These are phyloP conservation scores for Xylariomycetidae sp. DNA, from an alignment of 2,329 filamentous ascomycete genomes.

Conservation along the genomic window DNA sequence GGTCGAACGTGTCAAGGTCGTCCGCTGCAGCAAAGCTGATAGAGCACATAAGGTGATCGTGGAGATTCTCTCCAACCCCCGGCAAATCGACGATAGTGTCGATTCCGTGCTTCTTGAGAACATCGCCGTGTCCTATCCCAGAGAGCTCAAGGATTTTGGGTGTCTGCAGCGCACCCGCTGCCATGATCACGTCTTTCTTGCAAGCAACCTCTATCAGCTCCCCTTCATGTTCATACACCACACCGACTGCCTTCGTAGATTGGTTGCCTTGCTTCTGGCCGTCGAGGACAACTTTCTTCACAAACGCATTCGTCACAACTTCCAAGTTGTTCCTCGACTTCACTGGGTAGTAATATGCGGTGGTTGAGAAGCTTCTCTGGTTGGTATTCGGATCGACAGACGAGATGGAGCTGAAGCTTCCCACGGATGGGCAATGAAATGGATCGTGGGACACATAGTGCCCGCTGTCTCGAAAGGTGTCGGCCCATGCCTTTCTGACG, in stretches of 20 bases:
- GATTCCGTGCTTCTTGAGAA: conserved; percentile 6
- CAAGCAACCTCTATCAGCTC: not conserved
- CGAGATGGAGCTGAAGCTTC: conserved; percentile 8
- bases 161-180: conserved; percentile 11
- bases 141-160: conserved; percentile 33
- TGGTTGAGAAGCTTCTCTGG: conserved; percentile 8
- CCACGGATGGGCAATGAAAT: conserved; percentile 6
- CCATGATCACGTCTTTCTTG: conserved; percentile 14
- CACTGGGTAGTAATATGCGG: conserved; percentile 10
- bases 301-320: conserved; percentile 7
- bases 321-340: conserved; percentile 9
- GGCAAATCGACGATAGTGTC: conserved; percentile 9
- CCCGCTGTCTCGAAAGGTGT: conserved; percentile 5
- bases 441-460: conserved; percentile 6
- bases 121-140: conserved; percentile 18
- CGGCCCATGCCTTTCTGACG: conserved; percentile 5
- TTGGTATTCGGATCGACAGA: conserved; percentile 9
- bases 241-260: conserved; percentile 6
- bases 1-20: conserved; percentile 10
- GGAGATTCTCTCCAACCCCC: conserved; percentile 15
- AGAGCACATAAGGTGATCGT: conserved; percentile 14
- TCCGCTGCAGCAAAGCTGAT: conserved; percentile 8
- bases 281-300: conserved; percentile 9
- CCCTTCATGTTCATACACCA: conserved; percentile 5
- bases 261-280: not conserved